Conservation (phyloP, 805 yeast species). For the Yarrowia sp. region DNA sequence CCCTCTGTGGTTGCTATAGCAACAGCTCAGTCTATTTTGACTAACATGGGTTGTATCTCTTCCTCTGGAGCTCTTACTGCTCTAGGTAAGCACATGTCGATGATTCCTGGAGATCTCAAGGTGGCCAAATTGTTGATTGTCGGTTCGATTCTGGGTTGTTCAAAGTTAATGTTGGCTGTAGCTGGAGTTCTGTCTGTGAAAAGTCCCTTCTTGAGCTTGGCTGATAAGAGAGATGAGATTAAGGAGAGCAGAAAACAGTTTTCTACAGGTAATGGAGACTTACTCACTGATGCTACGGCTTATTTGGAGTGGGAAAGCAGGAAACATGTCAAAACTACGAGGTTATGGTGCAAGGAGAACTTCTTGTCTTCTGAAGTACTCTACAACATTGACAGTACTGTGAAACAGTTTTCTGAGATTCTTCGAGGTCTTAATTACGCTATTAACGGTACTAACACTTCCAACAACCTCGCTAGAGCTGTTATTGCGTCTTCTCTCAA, state of each 20-base stretch:
- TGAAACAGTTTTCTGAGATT: slow-evolving; percentile 66
- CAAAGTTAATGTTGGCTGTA: slow-evolving; percentile 73
- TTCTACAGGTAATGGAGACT: slow-evolving; percentile 64
- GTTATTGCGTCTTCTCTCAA: slow-evolving; percentile 76
- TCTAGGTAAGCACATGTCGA: slow-evolving; percentile 74
- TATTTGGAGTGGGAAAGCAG: slow-evolving; percentile 51
- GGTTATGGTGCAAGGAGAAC: slow-evolving; percentile 55
- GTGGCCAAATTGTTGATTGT: slow-evolving; percentile 79
- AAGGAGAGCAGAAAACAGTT: slow-evolving; percentile 42
- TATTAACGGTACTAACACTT: slow-evolving; percentile 53
- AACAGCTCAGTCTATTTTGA: slow-evolving; percentile 52
- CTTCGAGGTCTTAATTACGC: slow-evolving; percentile 43
- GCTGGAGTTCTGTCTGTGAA: slow-evolving; percentile 76
- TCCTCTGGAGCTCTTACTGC: slow-evolving; percentile 57
- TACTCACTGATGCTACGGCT: slow-evolving; percentile 63
- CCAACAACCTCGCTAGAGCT: slow-evolving; percentile 56
- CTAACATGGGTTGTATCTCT: slow-evolving; percentile 70
- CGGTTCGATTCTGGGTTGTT: slow-evolving; percentile 79
- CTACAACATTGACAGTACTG: slow-evolving; percentile 68
- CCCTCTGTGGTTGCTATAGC: slow-evolving; percentile 58
- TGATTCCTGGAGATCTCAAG: slow-evolving; percentile 78
- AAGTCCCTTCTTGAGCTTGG: slow-evolving; percentile 63
- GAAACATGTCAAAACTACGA: slow-evolving; percentile 36
- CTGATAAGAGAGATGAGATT: slow-evolving; percentile 63
- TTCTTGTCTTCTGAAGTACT: slow-evolving; percentile 61